Conservation (phyloP, 148 eudicot species). For the Rhododendron vialii region DNA sequence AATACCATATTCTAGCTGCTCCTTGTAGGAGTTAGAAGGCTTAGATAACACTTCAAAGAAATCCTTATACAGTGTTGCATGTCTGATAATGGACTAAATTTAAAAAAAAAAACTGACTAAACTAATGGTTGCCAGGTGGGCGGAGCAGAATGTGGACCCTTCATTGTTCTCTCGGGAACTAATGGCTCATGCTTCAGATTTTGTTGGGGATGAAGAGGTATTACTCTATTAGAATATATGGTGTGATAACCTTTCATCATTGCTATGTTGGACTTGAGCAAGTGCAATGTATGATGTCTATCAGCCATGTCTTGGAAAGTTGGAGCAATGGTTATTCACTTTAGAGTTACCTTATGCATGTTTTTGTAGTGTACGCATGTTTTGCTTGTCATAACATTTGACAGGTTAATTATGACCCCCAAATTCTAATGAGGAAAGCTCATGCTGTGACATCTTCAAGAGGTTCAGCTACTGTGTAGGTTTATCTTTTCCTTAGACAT, state of each 20-base stretch:
- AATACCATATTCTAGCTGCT: background rate
- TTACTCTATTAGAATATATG: background rate
- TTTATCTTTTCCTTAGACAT: conserved; percentile 15
- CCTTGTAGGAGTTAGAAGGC: background rate
- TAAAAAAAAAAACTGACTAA: background rate
- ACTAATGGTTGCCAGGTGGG: conserved; percentile 56
- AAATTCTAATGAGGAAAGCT: conserved; percentile 64
- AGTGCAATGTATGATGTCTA: background rate
- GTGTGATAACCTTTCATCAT: background rate
- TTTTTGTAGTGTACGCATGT: background rate
- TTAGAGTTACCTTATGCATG: background rate
- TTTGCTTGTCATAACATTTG: conserved; percentile 3
- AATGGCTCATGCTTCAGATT: conserved; percentile 56
- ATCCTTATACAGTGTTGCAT: background rate
- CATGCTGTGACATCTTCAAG: conserved; percentile 74
- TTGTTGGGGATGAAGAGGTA: conserved; percentile 76
- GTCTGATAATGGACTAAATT: background rate
- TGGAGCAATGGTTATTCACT: background rate
- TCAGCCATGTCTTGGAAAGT: background rate
- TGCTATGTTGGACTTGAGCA: background rate
- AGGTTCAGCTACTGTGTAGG: conserved; percentile 98
- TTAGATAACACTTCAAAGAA: background rate
- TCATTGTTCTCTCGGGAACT: conserved; percentile 72
- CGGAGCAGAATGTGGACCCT: conserved; percentile 78
- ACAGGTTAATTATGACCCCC: conserved; percentile 83